These are phyloP conservation scores for Metschnikowia shivogae DNA, from an alignment of 805 yeast species.

Conservation along the genomic window DNA sequence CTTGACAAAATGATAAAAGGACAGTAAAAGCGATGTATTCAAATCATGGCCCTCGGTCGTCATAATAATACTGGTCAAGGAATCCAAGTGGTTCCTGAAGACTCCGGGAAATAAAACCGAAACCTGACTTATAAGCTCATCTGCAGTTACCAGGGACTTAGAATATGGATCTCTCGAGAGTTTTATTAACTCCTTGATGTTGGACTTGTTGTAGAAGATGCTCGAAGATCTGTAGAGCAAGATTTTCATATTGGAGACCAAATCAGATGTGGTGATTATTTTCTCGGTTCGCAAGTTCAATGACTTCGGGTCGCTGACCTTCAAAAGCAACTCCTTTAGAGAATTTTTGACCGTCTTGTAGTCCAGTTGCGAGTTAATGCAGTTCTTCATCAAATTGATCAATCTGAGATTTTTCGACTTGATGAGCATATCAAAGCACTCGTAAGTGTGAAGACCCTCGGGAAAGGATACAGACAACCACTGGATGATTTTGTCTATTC, in stretches of 20 bases:
- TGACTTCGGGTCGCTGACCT: conserved; percentile 50
- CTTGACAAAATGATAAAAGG: conserved; percentile 55
- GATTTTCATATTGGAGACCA: conserved; percentile 51
- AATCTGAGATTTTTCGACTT: conserved; percentile 56
- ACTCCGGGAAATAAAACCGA: conserved; percentile 60
- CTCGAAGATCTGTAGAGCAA: conserved; percentile 60
- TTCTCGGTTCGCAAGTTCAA: conserved; percentile 30
- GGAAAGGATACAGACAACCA: conserved; percentile 65
- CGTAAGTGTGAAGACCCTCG: conserved; percentile 43
- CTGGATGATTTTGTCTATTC: conserved; percentile 50
- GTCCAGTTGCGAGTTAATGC: conserved; percentile 55
- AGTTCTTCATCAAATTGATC: conserved; percentile 50
- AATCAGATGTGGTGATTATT: conserved; percentile 42
- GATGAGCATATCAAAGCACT: conserved; percentile 50
- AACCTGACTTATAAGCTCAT: conserved; percentile 54
- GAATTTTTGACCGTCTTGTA: conserved; percentile 58
- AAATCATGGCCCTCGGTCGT: conserved; percentile 16
- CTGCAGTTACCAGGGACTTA: conserved; percentile 35
- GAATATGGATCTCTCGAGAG: conserved; percentile 35
- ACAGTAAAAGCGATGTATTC: conserved; percentile 36
- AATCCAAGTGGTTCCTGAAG: conserved; percentile 54
- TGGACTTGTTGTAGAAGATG: conserved; percentile 61
- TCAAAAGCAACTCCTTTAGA: conserved; percentile 56
- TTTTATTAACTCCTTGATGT: conserved; percentile 51
- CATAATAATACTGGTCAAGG: conserved; percentile 40